These are phyloP conservation scores for Discostella pseudostelligera DNA, from an alignment of 108 stramenopile species.

Conservation along the genomic window DNA sequence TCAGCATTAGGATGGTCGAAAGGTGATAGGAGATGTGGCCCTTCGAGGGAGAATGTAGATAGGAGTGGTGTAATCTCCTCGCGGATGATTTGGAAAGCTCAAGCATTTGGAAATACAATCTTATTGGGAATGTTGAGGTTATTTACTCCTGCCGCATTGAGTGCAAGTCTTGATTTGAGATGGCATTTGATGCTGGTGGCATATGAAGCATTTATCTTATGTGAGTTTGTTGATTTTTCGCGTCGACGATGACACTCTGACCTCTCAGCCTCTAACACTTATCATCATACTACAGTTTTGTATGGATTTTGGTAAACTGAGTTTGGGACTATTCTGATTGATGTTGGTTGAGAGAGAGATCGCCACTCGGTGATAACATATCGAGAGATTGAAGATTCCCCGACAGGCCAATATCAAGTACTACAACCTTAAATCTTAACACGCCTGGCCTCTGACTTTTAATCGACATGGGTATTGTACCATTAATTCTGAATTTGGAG, in stretches of 20 bases:
- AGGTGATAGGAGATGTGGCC: slow-evolving; percentile 33
- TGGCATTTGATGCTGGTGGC: slow-evolving; percentile 85
- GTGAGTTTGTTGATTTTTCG: slow-evolving; percentile 34
- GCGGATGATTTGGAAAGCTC: slow-evolving; percentile 80
- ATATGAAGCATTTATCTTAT: slow-evolving; percentile 83
- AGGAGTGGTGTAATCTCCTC: slow-evolving; percentile 66
- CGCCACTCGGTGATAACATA: too few relatives aligned
- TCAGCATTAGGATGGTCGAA: slow-evolving; percentile 52
- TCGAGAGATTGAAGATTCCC: not conserved
- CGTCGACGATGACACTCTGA: not conserved
- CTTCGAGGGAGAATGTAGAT: slow-evolving; percentile 68
- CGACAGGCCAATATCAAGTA: too few relatives aligned
- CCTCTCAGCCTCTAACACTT: not conserved
- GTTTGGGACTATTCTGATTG: too few relatives aligned
- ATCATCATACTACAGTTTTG: slow-evolving; percentile 11
- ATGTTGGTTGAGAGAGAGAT: too few relatives aligned
- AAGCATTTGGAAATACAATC: slow-evolving; percentile 57
- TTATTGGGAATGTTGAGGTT: slow-evolving; percentile 69
- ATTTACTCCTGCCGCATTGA: slow-evolving; percentile 65
- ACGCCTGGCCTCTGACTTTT: too few relatives aligned
- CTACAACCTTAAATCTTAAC: too few relatives aligned
- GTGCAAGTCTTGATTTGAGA: slow-evolving; percentile 82
- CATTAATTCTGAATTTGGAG: too few relatives aligned
- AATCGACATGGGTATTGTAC: too few relatives aligned
- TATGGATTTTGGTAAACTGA: slow-evolving; percentile 36